Evolutionary conservation across 108 stramenopile genomes (phyloP), one percentile per base, ranked within the genome.

Genomic region (Conticribra guillardii): DNA sequence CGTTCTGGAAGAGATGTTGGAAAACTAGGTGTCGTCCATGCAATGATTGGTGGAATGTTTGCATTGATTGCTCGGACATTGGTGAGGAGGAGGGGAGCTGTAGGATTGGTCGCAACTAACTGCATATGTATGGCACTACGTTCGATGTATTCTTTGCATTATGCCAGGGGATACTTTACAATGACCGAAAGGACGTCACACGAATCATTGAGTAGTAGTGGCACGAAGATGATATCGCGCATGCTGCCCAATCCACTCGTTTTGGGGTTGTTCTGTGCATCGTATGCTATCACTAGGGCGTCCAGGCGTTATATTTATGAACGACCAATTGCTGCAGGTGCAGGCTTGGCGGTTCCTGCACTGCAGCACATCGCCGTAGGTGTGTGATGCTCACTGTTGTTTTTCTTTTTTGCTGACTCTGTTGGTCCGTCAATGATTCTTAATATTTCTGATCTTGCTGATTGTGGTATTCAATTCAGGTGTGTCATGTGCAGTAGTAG

Each of bases 71-170:
- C 89, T 24, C 85, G 83, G 22, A 33, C 64, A 16, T 77, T 89
- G 55, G 90, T 92, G 24, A 15, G 37, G 8, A 60, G 33, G 15
- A 62, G 75, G 28, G 94, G 88, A 9, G 85, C 88, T 16, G 69
- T 89, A 0, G 94, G 94, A 27, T 57, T 95, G 28, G 87, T 95
- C 9, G 80, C 73, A 14, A 88, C 89, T 14, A 95, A 95, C 61
- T 87, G 89, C 63, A 48, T 89, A 19, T 80, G 85, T 37, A 95
- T 95, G 94, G 63, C 62, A 16, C 54, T 89, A 49, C 82, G 94
- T 46, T 83, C 86, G 1, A 24, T 67, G 17, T 92, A 88, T 73
- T 90, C 94, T 22, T 11, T 95, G 23, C 32, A 81, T 54, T 86
- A 82, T 76, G 93, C 89, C 1, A 47, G 74, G 8, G 45, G 51